These are phyloP conservation scores for Colletotrichum gloeosporioides DNA, from an alignment of 2,329 filamentous ascomycete species.

Conservation along the genomic window DNA sequence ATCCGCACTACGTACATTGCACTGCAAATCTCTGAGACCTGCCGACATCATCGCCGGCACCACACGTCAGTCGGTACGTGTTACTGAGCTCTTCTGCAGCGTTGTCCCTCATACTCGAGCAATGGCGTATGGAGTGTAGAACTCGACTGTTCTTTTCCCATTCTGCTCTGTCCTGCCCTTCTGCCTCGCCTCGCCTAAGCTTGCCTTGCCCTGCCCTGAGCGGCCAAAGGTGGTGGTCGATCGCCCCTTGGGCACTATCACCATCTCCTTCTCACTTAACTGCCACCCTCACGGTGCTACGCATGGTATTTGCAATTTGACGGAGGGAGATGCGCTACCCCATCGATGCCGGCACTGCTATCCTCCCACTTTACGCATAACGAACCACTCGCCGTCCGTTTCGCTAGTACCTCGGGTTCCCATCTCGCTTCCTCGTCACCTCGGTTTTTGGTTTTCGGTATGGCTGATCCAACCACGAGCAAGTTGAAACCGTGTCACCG, in stretches of 20 bases:
- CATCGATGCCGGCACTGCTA: not conserved
- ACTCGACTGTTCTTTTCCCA: no score
- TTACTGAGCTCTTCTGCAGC: no score
- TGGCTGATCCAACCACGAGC: not conserved
- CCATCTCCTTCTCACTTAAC: not conserved
- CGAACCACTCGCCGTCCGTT: not conserved
- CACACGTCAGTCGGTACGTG: not conserved
- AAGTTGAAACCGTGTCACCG: no score
- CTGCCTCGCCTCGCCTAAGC: no score
- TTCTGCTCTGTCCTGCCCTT: no score
- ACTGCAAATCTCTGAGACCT: not conserved
- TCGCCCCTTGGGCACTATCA: not conserved
- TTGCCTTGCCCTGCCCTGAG: not conserved
- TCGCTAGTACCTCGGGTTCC: not conserved
- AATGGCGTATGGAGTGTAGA: no score
- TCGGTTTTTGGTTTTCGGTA: not conserved
- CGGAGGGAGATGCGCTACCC: not conserved
- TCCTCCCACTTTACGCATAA: not conserved
- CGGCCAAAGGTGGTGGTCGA: not conserved
- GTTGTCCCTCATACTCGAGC: no score
- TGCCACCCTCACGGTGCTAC: not conserved
- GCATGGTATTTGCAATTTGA: not conserved
- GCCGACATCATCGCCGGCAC: not conserved
- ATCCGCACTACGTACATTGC: not conserved
- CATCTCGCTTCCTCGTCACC: not conserved